phyloP scores from a whole-genome alignment of 345 rosid species.

The Zanthoxylum bungeanum region DNA sequence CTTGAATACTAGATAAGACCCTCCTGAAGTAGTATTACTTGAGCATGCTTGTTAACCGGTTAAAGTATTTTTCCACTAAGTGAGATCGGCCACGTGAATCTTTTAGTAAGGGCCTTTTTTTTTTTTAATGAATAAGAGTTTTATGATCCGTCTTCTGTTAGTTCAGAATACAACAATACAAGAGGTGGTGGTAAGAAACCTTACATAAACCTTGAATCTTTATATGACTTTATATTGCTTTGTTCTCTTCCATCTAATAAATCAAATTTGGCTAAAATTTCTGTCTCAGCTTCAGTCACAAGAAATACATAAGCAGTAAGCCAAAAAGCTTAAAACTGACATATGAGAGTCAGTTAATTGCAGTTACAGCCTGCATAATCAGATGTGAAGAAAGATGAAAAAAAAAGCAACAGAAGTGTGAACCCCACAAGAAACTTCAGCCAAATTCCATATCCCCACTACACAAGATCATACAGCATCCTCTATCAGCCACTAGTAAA shows the following conservation, averaged over 20 bases:
- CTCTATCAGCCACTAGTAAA: slow-evolving; percentile 38
- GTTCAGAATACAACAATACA: too few relatives aligned
- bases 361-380: not conserved
- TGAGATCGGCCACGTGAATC: too few relatives aligned
- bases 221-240: not conserved
- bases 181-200: not conserved
- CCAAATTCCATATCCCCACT: slow-evolving; percentile 18
- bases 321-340: too few relatives aligned
- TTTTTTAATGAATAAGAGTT: too few relatives aligned
- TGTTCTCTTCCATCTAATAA: too few relatives aligned
- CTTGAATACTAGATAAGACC: not conserved
- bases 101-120: too few relatives aligned
- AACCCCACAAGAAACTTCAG: slow-evolving; percentile 10
- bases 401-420: slow-evolving; percentile 10
- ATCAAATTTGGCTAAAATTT: too few relatives aligned
- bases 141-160: not conserved
- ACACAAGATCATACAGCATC: slow-evolving; percentile 48
- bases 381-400: not conserved
- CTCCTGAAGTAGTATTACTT: not conserved
- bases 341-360: not conserved
- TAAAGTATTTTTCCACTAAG: too few relatives aligned
- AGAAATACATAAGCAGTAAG: too few relatives aligned
- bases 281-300: not conserved
- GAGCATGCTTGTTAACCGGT: not conserved
- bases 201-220: not conserved